Conservation (phyloP, 345 rosid genomes). For the Fremontodendron californicum region DNA sequence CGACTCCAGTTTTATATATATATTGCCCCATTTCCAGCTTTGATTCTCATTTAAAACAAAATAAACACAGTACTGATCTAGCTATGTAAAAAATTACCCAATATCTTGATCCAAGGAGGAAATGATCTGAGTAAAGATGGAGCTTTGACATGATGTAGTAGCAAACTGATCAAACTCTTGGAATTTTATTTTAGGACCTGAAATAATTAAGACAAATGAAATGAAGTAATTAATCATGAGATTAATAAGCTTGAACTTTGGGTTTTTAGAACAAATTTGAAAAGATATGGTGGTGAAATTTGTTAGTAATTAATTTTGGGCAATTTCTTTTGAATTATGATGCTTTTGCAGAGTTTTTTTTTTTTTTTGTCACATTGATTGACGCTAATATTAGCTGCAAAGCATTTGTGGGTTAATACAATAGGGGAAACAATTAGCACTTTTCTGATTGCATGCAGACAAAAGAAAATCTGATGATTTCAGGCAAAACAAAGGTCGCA, state of each 20-base stretch:
- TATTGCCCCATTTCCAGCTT: conserved; percentile 23
- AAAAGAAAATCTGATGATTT: conserved; percentile 26
- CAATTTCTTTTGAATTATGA: neutral
- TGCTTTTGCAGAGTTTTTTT: neutral
- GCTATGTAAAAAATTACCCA: neutral
- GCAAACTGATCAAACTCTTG: neutral
- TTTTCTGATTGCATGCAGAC: conserved; percentile 27
- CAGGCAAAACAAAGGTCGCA: conserved; percentile 5
- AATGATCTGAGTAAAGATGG: neutral
- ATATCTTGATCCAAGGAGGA: conserved; percentile 15
- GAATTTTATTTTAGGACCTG: conserved; percentile 27
- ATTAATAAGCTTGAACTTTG: neutral
- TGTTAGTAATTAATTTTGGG: neutral
- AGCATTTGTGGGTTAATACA: conserved; percentile 19
- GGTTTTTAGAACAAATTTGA: neutral
- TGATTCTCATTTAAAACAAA: conserved; percentile 10
- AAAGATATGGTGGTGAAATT: neutral
- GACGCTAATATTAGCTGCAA: conserved; percentile 13
- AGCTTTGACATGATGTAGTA: conserved; percentile 4
- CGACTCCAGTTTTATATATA: conserved; percentile 5
- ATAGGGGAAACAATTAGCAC: conserved; percentile 17
- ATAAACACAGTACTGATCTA: conserved; percentile 15
- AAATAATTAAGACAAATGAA: neutral
- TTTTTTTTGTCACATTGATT: conserved; percentile 1
- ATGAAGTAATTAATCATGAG: neutral